Conservation (phyloP, 192 early-diverging fungal species). For the Pilaira anomala region DNA sequence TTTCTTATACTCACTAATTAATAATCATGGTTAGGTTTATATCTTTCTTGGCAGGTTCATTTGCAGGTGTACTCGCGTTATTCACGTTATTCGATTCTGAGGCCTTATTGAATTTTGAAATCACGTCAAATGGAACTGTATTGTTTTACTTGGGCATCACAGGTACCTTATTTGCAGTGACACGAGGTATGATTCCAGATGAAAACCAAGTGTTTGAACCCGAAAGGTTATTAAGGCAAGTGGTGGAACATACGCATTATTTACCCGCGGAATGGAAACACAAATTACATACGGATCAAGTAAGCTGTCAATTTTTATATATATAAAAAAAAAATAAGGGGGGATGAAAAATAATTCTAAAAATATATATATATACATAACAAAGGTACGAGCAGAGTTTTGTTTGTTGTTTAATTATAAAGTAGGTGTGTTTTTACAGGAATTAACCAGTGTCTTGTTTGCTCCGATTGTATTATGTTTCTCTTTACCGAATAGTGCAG, state of each 20-base stretch:
- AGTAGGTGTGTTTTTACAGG: constrained; percentile 73
- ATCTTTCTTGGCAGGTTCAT: constrained; percentile 83
- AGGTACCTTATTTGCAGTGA: constrained; percentile 76
- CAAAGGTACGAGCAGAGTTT: constrained; percentile 75
- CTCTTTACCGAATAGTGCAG: constrained; percentile 72
- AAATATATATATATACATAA: neutral
- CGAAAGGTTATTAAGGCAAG: constrained; percentile 65
- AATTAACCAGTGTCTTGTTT: constrained; percentile 76
- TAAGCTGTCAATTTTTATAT: constrained; percentile 25
- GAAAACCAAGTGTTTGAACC: constrained; percentile 85
- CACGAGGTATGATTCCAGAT: constrained; percentile 78
- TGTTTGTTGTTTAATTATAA: constrained; percentile 76
- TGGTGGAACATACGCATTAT: constrained; percentile 88
- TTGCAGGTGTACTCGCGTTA: constrained; percentile 81
- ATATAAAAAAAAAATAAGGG: neutral
- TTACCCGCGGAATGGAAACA: constrained; percentile 83
- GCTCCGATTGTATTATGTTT: constrained; percentile 82
- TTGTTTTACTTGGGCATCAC: constrained; percentile 95
- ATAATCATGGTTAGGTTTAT: constrained; percentile 65
- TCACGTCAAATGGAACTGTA: constrained; percentile 81
- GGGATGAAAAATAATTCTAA: neutral
- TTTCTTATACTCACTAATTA: neutral
- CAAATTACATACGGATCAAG: constrained; percentile 77
- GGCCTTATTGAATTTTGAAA: constrained; percentile 85
- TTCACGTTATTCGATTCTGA: constrained; percentile 86